phyloP scores from a whole-genome alignment of 2,329 filamentous ascomycete genomes.

The Aspergillus uvarum region DNA sequence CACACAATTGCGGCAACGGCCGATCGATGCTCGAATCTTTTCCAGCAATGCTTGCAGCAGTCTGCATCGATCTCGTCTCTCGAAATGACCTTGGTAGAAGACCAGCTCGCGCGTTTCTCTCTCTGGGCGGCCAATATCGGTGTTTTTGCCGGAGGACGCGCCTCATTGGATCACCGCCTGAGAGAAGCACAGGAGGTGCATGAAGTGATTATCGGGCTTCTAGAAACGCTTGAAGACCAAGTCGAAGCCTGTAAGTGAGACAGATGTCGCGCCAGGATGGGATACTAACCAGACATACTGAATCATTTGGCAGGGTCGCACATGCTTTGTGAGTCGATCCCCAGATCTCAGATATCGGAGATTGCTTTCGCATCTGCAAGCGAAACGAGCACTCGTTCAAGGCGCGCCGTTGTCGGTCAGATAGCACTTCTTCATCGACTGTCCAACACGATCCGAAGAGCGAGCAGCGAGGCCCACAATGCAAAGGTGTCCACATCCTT shows the following conservation, averaged over 20 bases:
- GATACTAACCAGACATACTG: no score
- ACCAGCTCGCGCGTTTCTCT: constrained; percentile 8
- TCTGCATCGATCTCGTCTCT: no score
- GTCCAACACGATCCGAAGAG: constrained; percentile 12
- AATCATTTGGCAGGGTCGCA: no score
- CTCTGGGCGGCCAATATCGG: constrained; percentile 12
- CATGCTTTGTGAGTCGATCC: no score
- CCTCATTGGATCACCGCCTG: constrained; percentile 10
- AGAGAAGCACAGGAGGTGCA: constrained; percentile 10
- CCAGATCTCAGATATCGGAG: no score
- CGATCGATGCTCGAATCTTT: constrained; percentile 1
- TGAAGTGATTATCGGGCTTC: constrained; percentile 2
- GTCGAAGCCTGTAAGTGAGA: constrained; percentile 6
- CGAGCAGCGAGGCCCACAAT: constrained; percentile 8
- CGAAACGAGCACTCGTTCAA: no score
- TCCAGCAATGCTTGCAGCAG: constrained; percentile 1
- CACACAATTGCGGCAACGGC: neutral
- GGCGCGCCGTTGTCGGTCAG: no score
- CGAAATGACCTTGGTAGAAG: neutral
- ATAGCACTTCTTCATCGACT: constrained; percentile 5
- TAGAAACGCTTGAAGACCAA: constrained; percentile 5
- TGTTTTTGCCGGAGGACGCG: constrained; percentile 2
- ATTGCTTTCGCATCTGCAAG: no score
- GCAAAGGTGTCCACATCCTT: constrained; percentile 1
- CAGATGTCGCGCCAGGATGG: no score